phyloP scores from a whole-genome alignment of 257 asterid genomes.

The Nicotiana tomentosiformis region DNA sequence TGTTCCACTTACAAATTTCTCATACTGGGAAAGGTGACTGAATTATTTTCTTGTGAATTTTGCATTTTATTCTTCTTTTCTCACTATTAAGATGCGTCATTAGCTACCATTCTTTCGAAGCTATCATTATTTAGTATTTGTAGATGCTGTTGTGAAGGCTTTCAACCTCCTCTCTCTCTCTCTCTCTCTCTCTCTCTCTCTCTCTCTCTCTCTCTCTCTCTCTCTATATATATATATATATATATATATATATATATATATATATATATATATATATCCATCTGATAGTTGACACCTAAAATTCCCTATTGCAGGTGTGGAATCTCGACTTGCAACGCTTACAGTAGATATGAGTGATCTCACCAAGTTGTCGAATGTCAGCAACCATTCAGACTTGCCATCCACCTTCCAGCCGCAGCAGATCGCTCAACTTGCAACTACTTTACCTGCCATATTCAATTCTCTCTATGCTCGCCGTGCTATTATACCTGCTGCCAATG shows the following conservation, averaged over 20 bases:
- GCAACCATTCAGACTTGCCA: constrained; percentile 53
- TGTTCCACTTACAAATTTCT: background rate
- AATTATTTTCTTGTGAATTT: background rate
- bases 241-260: background rate
- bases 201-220: no score
- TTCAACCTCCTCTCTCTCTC: background rate
- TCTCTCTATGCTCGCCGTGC: constrained; percentile 79
- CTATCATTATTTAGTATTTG: background rate
- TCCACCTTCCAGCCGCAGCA: constrained; percentile 70
- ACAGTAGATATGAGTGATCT: constrained; percentile 78
- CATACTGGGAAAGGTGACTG: background rate
- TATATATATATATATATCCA: background rate
- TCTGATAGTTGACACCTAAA: constrained; percentile 5
- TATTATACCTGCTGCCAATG: constrained; percentile 74
- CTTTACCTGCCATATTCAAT: constrained; percentile 72
- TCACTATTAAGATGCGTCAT: background rate
- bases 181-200: no score
- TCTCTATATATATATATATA: background rate
- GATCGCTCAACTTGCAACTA: constrained; percentile 40
- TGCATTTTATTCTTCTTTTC: background rate
- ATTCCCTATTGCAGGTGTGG: constrained; percentile 56
- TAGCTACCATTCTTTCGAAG: background rate
- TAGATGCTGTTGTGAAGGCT: background rate
- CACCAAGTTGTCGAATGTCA: constrained; percentile 36
- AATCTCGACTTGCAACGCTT: constrained; percentile 89